phyloP scores from a whole-genome alignment of 345 rosid genomes.

The Salix brachista region DNA sequence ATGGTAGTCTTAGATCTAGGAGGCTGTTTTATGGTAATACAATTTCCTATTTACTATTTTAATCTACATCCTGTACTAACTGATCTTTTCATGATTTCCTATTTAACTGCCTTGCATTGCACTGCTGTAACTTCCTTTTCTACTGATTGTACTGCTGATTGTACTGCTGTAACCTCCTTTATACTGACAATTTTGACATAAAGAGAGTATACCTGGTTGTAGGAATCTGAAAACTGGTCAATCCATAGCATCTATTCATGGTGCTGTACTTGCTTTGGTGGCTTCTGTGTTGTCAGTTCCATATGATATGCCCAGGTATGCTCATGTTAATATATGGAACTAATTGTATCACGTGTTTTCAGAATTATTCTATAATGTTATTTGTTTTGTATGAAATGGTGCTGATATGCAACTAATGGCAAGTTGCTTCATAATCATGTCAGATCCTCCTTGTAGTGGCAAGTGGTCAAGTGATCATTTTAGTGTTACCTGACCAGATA shows the following conservation, averaged over 20 bases:
- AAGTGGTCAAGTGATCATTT: neutral
- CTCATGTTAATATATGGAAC: slow-evolving; percentile 10
- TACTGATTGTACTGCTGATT: too few relatives aligned
- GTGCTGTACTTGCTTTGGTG: slow-evolving; percentile 91
- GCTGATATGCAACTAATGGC: neutral
- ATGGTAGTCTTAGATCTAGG: too few relatives aligned
- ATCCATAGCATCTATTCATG: slow-evolving; percentile 67
- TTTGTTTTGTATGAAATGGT: neutral
- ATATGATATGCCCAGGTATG: slow-evolving; percentile 96
- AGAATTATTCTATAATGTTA: neutral
- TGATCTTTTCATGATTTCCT: too few relatives aligned
- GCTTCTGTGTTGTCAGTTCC: slow-evolving; percentile 96
- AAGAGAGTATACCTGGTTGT: slow-evolving; percentile 17
- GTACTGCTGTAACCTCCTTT: too few relatives aligned
- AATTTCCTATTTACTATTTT: too few relatives aligned
- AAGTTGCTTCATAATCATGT: neutral
- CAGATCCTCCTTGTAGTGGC: neutral
- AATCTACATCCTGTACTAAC: too few relatives aligned
- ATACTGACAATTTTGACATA: neutral
- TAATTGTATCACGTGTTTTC: neutral
- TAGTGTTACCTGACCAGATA: neutral
- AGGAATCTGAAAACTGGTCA: slow-evolving; percentile 47
- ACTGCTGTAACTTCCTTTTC: too few relatives aligned
- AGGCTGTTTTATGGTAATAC: too few relatives aligned
- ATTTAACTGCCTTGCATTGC: too few relatives aligned